Conservation (phyloP, 495 filamentous ascomycete genomes). For the Pyrenula massariospora region DNA sequence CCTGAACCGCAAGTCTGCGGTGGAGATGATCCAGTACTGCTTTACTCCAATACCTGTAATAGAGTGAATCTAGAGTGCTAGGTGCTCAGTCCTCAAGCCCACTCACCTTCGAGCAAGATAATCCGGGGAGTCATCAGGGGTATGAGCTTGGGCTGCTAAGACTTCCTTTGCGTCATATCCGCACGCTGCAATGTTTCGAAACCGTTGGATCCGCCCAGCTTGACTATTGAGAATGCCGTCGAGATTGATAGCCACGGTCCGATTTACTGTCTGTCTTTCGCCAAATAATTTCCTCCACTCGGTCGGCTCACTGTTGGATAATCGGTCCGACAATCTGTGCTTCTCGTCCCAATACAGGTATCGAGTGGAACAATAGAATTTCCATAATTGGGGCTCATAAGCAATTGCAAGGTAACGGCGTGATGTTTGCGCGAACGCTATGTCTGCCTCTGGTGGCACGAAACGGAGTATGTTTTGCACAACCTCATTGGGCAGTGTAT, state of each 20-base stretch:
- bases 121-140: constrained; percentile 54
- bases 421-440: constrained; percentile 45
- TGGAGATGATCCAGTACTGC: constrained; percentile 69
- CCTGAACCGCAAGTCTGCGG: constrained; percentile 60
- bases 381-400: constrained; percentile 68
- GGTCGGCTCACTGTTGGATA: constrained; percentile 35
- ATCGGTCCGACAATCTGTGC: constrained; percentile 51
- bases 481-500: constrained; percentile 60
- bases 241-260: constrained; percentile 41
- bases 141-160: constrained; percentile 51
- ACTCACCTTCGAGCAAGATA: constrained; percentile 65
- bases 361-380: constrained; percentile 50
- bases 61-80: constrained; percentile 1
- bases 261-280: constrained; percentile 41
- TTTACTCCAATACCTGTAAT: constrained; percentile 59
- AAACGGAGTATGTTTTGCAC: constrained; percentile 55
- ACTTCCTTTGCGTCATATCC: constrained; percentile 88
- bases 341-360: constrained; percentile 63
- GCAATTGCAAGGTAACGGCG: constrained; percentile 52
- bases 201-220: constrained; percentile 54
- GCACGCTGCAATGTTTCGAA: constrained; percentile 51
- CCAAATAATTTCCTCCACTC: constrained; percentile 72
- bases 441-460: constrained; percentile 34
- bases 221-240: constrained; percentile 61
- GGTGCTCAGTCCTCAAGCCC: constrained; percentile 2